Conservation (phyloP, 345 rosid genomes). For the Lumnitzera racemosa region DNA sequence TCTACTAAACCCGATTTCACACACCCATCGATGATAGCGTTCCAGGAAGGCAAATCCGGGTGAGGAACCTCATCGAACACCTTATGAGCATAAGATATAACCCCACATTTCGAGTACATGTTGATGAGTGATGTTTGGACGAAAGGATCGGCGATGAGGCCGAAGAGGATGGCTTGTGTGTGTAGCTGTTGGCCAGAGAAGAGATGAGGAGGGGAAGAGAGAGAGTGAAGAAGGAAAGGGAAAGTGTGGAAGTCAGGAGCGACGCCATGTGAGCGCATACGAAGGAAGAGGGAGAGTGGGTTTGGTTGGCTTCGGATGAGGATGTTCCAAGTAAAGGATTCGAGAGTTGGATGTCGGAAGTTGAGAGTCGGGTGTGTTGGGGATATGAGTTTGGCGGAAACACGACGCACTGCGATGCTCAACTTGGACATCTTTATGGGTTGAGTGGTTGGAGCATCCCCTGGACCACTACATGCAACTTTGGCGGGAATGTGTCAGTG, state of each 20-base stretch:
- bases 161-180: conserved; percentile 16
- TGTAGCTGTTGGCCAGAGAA: conserved; percentile 16
- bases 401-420: background rate
- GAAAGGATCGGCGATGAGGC: conserved; percentile 21
- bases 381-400: conserved; percentile 10
- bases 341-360: conserved; percentile 28
- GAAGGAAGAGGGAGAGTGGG: conserved; percentile 28
- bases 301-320: conserved; percentile 27
- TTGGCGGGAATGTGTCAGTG: too few relatives aligned
- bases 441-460: too few relatives aligned
- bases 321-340: conserved; percentile 44
- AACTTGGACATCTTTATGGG: too few relatives aligned
- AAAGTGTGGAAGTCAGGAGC: conserved; percentile 40
- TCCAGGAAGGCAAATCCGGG: conserved; percentile 46
- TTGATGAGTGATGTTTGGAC: conserved; percentile 31
- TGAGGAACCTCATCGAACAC: conserved; percentile 32
- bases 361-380: conserved; percentile 31
- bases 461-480: too few relatives aligned
- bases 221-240: conserved; percentile 38
- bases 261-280: conserved; percentile 45
- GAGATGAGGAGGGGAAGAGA: conserved; percentile 17
- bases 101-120: conserved; percentile 37
- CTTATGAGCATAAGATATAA: conserved; percentile 20
- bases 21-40: conserved; percentile 28
- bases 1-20: conserved; percentile 25